These are phyloP conservation scores for Aureobasidium melanogenum DNA, from an alignment of 2,329 filamentous ascomycete genomes.

Conservation along the genomic window DNA sequence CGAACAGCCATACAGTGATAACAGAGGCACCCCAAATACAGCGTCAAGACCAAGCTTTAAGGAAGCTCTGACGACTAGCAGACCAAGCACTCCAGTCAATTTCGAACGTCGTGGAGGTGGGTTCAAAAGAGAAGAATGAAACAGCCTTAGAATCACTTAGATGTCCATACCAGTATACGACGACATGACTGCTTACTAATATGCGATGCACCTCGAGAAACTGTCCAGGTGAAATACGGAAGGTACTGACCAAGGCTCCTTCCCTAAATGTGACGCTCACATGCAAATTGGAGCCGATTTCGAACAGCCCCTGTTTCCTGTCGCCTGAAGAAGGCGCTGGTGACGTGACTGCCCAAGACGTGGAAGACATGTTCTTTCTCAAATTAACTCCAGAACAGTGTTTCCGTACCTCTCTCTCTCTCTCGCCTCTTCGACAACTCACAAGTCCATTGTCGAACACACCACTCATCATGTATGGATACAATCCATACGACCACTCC, in stretches of 20 bases:
- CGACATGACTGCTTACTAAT: neutral
- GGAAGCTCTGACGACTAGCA: conserved; percentile 44
- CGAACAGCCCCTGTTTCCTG: neutral
- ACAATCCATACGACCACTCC: neutral
- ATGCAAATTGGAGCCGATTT: neutral
- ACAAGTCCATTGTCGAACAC: neutral
- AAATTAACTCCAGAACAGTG: neutral
- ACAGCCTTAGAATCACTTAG: neutral
- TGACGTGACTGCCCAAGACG: neutral
- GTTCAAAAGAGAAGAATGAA: conserved; percentile 28
- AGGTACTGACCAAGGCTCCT: neutral
- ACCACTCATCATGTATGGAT: neutral
- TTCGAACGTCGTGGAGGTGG: conserved; percentile 22
- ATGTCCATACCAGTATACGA: neutral
- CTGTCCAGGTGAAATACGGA: neutral
- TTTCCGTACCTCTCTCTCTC: neutral
- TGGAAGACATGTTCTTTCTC: neutral
- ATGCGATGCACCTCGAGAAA: too few species aligned
- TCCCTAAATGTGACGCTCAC: neutral
- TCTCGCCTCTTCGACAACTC: neutral
- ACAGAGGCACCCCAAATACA: neutral
- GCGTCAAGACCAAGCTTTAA: conserved; percentile 34
- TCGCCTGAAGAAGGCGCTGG: neutral
- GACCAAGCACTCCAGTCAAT: conserved; percentile 24
- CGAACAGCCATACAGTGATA: conserved; percentile 30